Base-by-base conservation (phyloP, 2,329 filamentous ascomycete genomes). In the Fusarium tupiense region DNA sequence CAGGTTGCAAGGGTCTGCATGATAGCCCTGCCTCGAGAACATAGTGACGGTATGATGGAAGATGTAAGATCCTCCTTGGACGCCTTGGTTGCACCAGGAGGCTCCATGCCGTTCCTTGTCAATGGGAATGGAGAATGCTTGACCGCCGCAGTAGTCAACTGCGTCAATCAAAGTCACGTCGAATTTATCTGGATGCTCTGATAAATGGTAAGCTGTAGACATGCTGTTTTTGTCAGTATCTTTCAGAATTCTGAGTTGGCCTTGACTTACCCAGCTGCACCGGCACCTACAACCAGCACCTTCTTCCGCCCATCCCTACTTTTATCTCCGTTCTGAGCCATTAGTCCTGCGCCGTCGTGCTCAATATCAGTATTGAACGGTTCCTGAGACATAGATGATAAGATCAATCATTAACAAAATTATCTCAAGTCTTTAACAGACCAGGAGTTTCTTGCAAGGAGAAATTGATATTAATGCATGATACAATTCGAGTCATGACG, bases 11-110 rank as follows among this genome's bases (percentile, higher is more conserved):
- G 71, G 71, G 3, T 73, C 71, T 2, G 71, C 71, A 6, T 46
- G 71, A 6, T 69, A 73, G 5, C 71, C 71, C 8, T 73, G 71
- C 1, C 71, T 41, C 9, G 71, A 64, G 44, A 73, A 73, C 69
- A 73, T 73, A 14, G 71, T 73, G 22, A 73, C 69, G 0, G 71
- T 73, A 13, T 73, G 71, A 7, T 73, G 71, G 10, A 73, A 73
- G 56, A 73, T 73, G 9, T 73, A 73, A 3, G 71, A 73, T 4
- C 71, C 71, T 19, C 71, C 71, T 20, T 73, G 71, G 0, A 73
- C 71, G 2, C 71, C 71, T 13, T 73, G 71, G 0, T 73, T 73
- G 20, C 71, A 73, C 71, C 71, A 73, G 2, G 71, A 73, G 6
- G 71, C 71, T 46, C 71, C 71, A 49, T 73, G 57, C 1, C 64